Percentiles rank a stretch among this genome's conserved stretches.
Conservation (phyloP, 1,284 basidiomycete species). For the Earliella scabrosa region DNA sequence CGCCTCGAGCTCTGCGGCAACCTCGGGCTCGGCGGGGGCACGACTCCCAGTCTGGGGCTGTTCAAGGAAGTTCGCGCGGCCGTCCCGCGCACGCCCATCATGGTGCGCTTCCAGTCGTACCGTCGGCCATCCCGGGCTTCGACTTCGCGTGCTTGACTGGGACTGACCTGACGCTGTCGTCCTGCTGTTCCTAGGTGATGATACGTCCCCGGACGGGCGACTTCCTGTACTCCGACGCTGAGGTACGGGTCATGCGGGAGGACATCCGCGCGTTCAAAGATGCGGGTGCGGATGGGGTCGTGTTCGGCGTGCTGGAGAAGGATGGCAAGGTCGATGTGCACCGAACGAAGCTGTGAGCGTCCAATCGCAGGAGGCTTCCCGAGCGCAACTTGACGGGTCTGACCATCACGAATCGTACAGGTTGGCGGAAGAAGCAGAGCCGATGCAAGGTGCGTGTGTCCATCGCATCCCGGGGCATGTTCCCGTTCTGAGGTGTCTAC, state of each 20-base stretch:
- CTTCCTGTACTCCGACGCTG: conserved; percentile 70
- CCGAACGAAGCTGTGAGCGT: conserved; percentile 51
- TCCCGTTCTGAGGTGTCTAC: background rate
- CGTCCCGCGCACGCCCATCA: conserved; percentile 57
- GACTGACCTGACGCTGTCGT: too few relatives aligned
- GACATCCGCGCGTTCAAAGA: conserved; percentile 69
- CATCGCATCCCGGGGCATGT: background rate
- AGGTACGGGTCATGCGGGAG: conserved; percentile 72
- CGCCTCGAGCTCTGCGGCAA: conserved; percentile 81
- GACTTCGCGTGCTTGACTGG: too few relatives aligned
- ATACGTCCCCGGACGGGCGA: conserved; percentile 78
- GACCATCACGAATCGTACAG: conserved; percentile 37
- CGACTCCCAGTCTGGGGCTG: conserved; percentile 77
- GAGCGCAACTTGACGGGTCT: conserved; percentile 3
- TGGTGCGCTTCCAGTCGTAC: conserved; percentile 48
- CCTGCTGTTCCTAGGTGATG: conserved; percentile 61
- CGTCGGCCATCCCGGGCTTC: too few relatives aligned
- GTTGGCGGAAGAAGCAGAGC: conserved; percentile 59
- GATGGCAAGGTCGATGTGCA: conserved; percentile 65
- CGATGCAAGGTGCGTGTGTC: conserved; percentile 58
- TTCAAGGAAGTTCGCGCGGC: conserved; percentile 56
- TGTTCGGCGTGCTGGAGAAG: conserved; percentile 65
- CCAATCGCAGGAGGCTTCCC: too few relatives aligned
- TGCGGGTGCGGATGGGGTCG: conserved; percentile 64
- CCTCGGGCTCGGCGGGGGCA: conserved; percentile 74